Evolutionary conservation across 2,329 filamentous ascomycete species (phyloP).

Genomic region (Aureobasidium sp.): DNA sequence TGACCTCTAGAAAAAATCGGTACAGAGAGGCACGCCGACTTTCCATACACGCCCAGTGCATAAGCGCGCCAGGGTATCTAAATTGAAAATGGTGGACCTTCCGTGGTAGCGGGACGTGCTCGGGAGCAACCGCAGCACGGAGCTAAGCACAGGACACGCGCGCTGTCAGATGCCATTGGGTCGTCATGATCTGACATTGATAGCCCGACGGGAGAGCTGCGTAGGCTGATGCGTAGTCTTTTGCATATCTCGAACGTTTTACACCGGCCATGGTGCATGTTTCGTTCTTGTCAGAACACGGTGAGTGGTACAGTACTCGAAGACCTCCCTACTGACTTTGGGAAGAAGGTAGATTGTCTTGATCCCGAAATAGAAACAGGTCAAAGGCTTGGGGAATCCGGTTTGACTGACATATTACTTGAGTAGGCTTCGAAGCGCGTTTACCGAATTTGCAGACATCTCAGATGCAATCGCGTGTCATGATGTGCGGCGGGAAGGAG

Average conservation of each 20-base stretch:
- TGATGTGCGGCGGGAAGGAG: not conserved
- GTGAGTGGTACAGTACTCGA: conserved; percentile 1
- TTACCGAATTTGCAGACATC: not conserved
- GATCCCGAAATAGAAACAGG: not conserved
- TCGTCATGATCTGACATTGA: conserved; percentile 11
- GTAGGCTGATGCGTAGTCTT: conserved; percentile 1
- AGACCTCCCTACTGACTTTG: not conserved
- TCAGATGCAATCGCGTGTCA: not conserved
- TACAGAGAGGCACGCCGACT: conserved; percentile 5
- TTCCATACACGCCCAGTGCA: conserved; percentile 8
- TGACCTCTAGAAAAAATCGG: not conserved
- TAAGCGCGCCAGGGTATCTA: conserved; percentile 10
- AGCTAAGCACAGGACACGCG: conserved; percentile 1
- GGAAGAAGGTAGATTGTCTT: not conserved
- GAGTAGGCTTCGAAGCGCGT: not conserved
- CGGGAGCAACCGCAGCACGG: conserved; percentile 9
- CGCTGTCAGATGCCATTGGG: conserved; percentile 7
- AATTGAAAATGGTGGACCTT: conserved; percentile 6
- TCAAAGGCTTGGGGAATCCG: not conserved
- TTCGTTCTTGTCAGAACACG: not conserved
- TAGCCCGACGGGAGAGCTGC: not conserved
- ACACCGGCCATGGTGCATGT: not conserved
- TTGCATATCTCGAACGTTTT: not conserved
- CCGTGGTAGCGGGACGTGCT: conserved; percentile 4
- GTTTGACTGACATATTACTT: not conserved